These are phyloP conservation scores for Pythium brassicae DNA, from an alignment of 352 stramenopile species.

Conservation along the genomic window DNA sequence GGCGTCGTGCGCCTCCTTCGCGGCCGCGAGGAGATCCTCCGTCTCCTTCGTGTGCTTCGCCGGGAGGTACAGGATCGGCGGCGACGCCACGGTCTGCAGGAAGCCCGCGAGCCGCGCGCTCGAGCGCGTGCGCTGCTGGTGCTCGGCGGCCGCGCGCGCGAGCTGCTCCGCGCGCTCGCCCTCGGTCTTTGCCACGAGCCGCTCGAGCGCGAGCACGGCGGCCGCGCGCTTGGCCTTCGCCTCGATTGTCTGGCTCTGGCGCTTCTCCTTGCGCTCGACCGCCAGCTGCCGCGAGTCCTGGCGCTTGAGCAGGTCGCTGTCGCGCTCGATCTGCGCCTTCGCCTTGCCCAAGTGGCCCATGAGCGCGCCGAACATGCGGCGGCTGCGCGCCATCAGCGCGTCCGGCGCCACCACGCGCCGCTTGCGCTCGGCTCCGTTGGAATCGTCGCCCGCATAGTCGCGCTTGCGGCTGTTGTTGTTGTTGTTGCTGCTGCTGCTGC, in stretches of 20 bases:
- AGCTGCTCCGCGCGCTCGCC: conserved; percentile 50
- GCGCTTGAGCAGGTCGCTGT: conserved; percentile 65
- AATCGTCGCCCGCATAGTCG: conserved; percentile 7
- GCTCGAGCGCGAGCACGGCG: conserved; percentile 34
- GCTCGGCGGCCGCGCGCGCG: conserved; percentile 49
- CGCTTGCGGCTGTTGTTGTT: no score
- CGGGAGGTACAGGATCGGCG: conserved; percentile 70
- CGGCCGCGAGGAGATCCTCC: conserved; percentile 62
- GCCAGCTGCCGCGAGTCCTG: conserved; percentile 65
- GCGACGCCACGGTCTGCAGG: conserved; percentile 60
- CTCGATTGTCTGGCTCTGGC: no score
- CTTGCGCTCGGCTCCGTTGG: conserved; percentile 27
- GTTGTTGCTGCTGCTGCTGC: conserved; percentile 25
- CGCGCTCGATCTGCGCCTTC: conserved; percentile 76
- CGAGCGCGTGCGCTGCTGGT: conserved; percentile 33
- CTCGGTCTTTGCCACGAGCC: conserved; percentile 37
- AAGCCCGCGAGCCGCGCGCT: conserved; percentile 49
- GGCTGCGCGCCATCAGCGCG: conserved; percentile 52
- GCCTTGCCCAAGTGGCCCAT: conserved; percentile 80
- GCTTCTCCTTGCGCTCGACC: conserved; percentile 41
- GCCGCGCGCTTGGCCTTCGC: no score
- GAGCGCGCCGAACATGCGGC: conserved; percentile 76
- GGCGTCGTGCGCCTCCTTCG: conserved; percentile 62
- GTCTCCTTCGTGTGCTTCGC: conserved; percentile 75
- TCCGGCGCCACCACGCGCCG: conserved; percentile 57